Conservation (phyloP, 2,329 filamentous ascomycete genomes). For the Aspergillus cejpii region DNA sequence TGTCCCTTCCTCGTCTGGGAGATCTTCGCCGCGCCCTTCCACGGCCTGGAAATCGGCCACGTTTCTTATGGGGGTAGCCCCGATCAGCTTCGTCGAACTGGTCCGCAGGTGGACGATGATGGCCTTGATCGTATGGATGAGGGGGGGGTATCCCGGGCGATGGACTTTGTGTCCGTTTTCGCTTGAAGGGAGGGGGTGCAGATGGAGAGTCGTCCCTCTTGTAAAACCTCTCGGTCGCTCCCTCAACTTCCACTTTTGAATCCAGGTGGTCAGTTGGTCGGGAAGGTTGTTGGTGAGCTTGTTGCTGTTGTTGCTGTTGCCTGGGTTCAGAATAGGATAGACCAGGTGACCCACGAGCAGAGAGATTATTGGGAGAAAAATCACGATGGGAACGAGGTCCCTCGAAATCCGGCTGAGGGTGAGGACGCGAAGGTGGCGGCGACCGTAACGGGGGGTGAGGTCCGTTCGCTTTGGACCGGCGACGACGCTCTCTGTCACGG, state of each 20-base stretch:
- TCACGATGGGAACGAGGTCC: slow-evolving; percentile 26
- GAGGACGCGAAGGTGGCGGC: slow-evolving; percentile 31
- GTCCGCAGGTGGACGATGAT: slow-evolving; percentile 23
- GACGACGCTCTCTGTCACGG: slow-evolving; percentile 35
- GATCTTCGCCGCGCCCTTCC: slow-evolving; percentile 30
- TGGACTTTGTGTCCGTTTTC: slow-evolving; percentile 39
- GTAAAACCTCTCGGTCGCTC: slow-evolving; percentile 20
- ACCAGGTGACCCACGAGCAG: slow-evolving; percentile 24
- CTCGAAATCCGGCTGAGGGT: slow-evolving; percentile 27
- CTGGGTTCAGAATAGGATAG: slow-evolving; percentile 17
- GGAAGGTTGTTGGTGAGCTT: slow-evolving; percentile 19
- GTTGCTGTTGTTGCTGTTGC: slow-evolving; percentile 18
- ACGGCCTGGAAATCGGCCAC: slow-evolving; percentile 31
- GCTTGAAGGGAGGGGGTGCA: slow-evolving; percentile 30
- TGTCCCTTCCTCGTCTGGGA: slow-evolving; percentile 31
- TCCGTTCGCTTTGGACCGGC: slow-evolving; percentile 30
- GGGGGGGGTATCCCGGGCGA: slow-evolving; percentile 31
- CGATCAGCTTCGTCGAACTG: slow-evolving; percentile 35
- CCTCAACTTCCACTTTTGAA: slow-evolving; percentile 15
- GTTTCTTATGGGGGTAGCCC: slow-evolving; percentile 31
- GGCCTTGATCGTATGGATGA: slow-evolving; percentile 18
- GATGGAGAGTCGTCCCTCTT: slow-evolving; percentile 29
- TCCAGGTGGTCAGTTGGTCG: slow-evolving; percentile 19
- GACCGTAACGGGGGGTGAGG: slow-evolving; percentile 39
- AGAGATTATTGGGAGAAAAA: slow-evolving; percentile 23